Conservation (phyloP, 31 red algal species). For the Asparagopsis taxiformis region DNA sequence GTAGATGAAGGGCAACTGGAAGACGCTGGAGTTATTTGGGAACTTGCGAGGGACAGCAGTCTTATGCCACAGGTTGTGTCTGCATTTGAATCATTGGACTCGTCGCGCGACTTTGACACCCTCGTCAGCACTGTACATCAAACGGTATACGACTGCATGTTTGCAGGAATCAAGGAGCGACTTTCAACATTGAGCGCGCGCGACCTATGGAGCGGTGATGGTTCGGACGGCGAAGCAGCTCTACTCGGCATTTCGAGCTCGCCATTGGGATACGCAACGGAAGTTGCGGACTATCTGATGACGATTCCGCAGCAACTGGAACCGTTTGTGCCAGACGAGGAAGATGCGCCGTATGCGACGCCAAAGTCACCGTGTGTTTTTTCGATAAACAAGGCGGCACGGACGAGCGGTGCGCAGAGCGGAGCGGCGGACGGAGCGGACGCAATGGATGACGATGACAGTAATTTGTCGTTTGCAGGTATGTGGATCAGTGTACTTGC, state of each 20-base stretch:
- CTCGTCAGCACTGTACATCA: conserved; percentile 43
- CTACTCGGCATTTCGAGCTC: conserved; percentile 65
- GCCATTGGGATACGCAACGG: conserved; percentile 71
- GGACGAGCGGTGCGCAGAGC: neutral
- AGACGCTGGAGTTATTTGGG: conserved; percentile 47
- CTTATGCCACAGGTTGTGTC: conserved; percentile 24
- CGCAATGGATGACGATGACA: conserved; percentile 22
- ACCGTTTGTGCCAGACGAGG: conserved; percentile 79
- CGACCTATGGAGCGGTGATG: conserved; percentile 42
- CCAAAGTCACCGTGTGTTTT: conserved; percentile 46
- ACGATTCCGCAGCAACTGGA: conserved; percentile 84
- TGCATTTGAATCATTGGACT: conserved; percentile 54
- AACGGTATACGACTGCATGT: conserved; percentile 58
- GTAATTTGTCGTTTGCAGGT: conserved; percentile 57
- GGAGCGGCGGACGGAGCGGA: neutral
- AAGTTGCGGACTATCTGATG: conserved; percentile 81
- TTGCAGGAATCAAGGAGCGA: conserved; percentile 39
- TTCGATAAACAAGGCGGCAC: conserved; percentile 5
- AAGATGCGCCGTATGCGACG: conserved; percentile 56
- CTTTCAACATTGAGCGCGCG: conserved; percentile 33
- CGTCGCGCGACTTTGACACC: conserved; percentile 31
- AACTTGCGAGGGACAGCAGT: conserved; percentile 36
- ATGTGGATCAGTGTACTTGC: conserved; percentile 76
- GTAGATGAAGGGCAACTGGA: conserved; percentile 8
- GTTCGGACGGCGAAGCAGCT: conserved; percentile 27